Evolutionary conservation across 106 monocot genomes (phyloP), one percentile per base, ranked within the genome.

Genomic region (Phalaenopsis equestris): DNA sequence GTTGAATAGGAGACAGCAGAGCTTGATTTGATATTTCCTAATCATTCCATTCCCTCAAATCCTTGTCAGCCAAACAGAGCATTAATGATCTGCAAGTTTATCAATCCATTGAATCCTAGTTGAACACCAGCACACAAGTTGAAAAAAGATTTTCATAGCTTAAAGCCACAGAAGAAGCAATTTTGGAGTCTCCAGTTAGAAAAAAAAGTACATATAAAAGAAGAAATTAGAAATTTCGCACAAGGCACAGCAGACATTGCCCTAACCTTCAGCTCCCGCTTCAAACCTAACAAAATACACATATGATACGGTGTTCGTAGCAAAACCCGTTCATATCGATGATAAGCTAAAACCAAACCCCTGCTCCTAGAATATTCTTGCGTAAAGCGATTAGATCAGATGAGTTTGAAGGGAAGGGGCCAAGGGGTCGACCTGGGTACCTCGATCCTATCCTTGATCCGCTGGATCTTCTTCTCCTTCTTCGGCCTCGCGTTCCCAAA

Each of bases 351-450:
- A 70, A 38, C 24, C 11, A 11, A 70, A 41, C 42, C 74, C 38
- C 39, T 72, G 11, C 41, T 3, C 45, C 74, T 52, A 49, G 14
- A 76, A 41, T 2, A 23, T 16, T 10, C 21, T 49, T 49, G 48
- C 49, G 42, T 24, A 7, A 76, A 76, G 8, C 21, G 9, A 30
- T 76, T 76, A 96, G 70, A 30, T 76, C 73, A 96, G 70, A 96
- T 93, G 83, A 96, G 93, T 87, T 96, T 96, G 87, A 96, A 93
- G 42, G 96, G 96, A 67, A 96, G 96, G 38, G 96, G 96, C 96
- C 96, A 96, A 42, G 96, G 96, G 38, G 96, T 96, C 77, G 91
- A 93, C 82, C 91, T 85, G 52, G 93, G 93, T 9, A 96, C 96
- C 83, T 96, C 96, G 56, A 96, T 78, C 55, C 87, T 81, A 77